A percentile compares a stretch with the other conserved stretches of the same genome.
Evolutionary conservation across 2,329 filamentous ascomycete genomes (phyloP).

Genomic region (Stagonosporopsis chrysanthemi): DNA sequence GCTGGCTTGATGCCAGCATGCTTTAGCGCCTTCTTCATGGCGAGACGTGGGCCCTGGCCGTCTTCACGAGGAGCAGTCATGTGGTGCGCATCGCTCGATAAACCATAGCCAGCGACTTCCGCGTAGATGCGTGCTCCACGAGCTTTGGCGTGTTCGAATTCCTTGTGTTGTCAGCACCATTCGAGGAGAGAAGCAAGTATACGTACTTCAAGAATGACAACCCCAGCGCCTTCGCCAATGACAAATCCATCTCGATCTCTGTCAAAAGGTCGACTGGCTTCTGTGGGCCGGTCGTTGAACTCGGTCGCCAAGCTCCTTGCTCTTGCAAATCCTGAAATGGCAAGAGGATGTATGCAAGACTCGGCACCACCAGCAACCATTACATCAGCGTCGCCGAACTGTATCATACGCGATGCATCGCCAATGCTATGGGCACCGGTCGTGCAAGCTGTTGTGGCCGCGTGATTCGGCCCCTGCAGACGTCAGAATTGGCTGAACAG

Average conservation of each 20-base stretch:
- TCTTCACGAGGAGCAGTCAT: conserved; percentile 89
- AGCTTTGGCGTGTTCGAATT: conserved; percentile 83
- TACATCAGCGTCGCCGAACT: conserved; percentile 88
- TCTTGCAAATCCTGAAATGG: conserved; percentile 88
- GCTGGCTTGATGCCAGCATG: conserved; percentile 73
- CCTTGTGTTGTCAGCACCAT: conserved; percentile 53
- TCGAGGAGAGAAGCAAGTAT: not conserved
- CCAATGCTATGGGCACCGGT: conserved; percentile 95
- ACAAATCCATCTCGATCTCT: conserved; percentile 82
- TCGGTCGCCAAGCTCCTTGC: conserved; percentile 84
- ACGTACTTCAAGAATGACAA: conserved; percentile 78
- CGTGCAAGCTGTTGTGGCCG: conserved; percentile 92
- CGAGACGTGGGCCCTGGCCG: conserved; percentile 79
- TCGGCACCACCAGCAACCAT: conserved; percentile 97
- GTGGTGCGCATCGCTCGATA: conserved; percentile 89
- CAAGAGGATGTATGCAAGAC: conserved; percentile 92
- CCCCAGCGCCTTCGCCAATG: conserved; percentile 88
- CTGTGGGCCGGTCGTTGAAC: conserved; percentile 75
- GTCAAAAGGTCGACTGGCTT: conserved; percentile 89
- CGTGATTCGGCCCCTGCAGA: conserved; percentile 81
- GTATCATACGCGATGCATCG: conserved; percentile 90
- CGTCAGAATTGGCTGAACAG: conserved; percentile 11
- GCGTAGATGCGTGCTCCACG: conserved; percentile 86
- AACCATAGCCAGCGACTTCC: conserved; percentile 87
- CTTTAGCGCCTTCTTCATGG: conserved; percentile 84